These are phyloP conservation scores for Globisporangium spinosum DNA, from an alignment of 352 stramenopile species.

Conservation along the genomic window DNA sequence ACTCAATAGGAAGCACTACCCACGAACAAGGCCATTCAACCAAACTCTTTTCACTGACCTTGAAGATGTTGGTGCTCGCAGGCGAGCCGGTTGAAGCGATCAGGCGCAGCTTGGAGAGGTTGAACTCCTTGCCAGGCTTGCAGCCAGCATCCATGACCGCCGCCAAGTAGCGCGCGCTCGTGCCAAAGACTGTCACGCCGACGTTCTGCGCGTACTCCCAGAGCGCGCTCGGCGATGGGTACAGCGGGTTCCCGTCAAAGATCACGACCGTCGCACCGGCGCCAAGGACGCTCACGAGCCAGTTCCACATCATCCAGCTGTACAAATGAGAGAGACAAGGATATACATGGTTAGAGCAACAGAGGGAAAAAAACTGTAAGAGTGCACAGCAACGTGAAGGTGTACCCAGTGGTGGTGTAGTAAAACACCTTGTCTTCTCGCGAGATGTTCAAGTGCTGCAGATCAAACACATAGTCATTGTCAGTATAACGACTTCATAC, in stretches of 20 bases:
- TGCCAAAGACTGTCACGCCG: slow-evolving; percentile 68
- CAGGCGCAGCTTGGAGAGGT: slow-evolving; percentile 60
- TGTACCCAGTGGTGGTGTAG: slow-evolving; percentile 67
- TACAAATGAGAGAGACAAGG: neutral
- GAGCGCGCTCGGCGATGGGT: slow-evolving; percentile 43
- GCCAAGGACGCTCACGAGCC: slow-evolving; percentile 68
- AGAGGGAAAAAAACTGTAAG: neutral
- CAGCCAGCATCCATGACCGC: slow-evolving; percentile 73
- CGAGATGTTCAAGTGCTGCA: slow-evolving; percentile 60
- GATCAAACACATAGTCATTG: neutral
- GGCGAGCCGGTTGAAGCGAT: slow-evolving; percentile 75
- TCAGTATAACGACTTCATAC: neutral
- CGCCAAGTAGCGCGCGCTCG: slow-evolving; percentile 67
- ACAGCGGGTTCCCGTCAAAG: slow-evolving; percentile 76
- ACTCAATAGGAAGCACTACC: neutral
- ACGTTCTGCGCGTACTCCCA: slow-evolving; percentile 61
- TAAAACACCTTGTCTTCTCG: slow-evolving; percentile 74
- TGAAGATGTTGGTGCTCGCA: slow-evolving; percentile 75
- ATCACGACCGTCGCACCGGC: slow-evolving; percentile 71
- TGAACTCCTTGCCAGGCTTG: slow-evolving; percentile 50
- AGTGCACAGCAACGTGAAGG: neutral
- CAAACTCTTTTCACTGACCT: slow-evolving; percentile 20
- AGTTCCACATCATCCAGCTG: slow-evolving; percentile 90
- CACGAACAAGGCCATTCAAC: neutral
- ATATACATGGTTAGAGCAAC: neutral